phyloP scores from a whole-genome alignment of 208 protist species.

The Crithidia brevicula region DNA sequence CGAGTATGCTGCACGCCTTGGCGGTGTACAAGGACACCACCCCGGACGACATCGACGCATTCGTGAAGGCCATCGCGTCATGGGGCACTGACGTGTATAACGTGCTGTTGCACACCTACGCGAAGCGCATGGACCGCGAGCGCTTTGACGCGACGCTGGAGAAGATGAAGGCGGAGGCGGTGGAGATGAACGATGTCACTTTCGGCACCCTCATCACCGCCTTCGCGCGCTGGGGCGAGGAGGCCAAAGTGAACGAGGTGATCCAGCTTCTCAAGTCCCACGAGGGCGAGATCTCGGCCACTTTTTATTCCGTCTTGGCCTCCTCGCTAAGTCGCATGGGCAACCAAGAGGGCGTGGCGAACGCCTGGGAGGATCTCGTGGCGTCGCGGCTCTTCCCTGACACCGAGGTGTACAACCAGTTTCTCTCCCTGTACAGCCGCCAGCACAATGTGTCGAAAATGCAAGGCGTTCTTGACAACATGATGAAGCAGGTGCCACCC shows the following conservation, averaged over 20 bases:
- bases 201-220: conserved; percentile 90
- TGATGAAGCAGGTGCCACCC: conserved; percentile 89
- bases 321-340: conserved; percentile 84
- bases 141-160: conserved; percentile 72
- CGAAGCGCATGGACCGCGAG: conserved; percentile 58
- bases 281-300: conserved; percentile 72
- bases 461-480: conserved; percentile 86
- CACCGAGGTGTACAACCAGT: conserved; percentile 90
- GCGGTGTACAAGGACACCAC: conserved; percentile 29
- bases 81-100: conserved; percentile 89
- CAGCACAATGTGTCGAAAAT: conserved; percentile 82
- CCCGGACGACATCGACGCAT: conserved; percentile 31
- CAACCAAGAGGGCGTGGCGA: conserved; percentile 72
- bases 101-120: conserved; percentile 85
- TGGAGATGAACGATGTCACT: conserved; percentile 90
- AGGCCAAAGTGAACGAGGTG: conserved; percentile 71
- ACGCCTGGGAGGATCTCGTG: conserved; percentile 87
- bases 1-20: conserved; percentile 76
- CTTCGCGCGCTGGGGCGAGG: conserved; percentile 78
- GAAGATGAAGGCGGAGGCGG: conserved; percentile 75
- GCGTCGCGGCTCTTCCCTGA: conserved; percentile 84
- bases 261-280: conserved; percentile 79
- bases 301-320: conserved; percentile 87
- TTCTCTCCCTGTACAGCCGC: conserved; percentile 78
- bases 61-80: conserved; percentile 51